Evolutionary conservation across 2,329 filamentous ascomycete species (phyloP), one percentile per base, ranked within the genome.

Genomic region (Fusarium anguioides): DNA sequence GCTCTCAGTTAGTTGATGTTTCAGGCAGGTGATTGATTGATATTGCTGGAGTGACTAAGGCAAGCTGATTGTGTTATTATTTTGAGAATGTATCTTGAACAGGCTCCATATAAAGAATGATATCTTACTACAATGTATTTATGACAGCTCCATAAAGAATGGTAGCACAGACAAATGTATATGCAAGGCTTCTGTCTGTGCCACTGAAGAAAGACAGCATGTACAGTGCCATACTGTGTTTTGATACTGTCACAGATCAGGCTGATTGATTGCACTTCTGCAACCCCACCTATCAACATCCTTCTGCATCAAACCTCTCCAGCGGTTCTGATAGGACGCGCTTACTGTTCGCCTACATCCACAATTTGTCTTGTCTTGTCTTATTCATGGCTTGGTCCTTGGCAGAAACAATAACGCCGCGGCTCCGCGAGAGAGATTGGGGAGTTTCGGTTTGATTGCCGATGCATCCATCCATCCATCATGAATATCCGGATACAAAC

Each of bases 231-330:
- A 31, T 6, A 46, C 40, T 64, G 18, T 36, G 23, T 2, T 2
- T 1, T 6, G 7, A 26, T n/a, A 68, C 46, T 27, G 60, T 64
- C 23, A 27, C 12, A 36, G 36, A 52, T 47, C 65, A 67, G 61
- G 29, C 62, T 62, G 56, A 56, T 50, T 42, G 44, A 56, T 42
- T 57, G 47, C 40, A 12, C 10, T 46, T 36, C 29, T 33, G 20
- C 29, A 31, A 41, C 58, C 53, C 64, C 65, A 66, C 65, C 50
- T 48, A 69, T 50, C 61, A 69, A 51, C 36, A 60, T 63, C 40
- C 52, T 62, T 49, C 31, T 57, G 46, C 51, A 61, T 48, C 42
- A 62, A 53, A 42, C 57, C 27, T 14, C 39, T 57, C 39, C 27
- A 57, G 37, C 23, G 31, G 21, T 23, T 64, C 40, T 45, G 48